phyloP scores from a whole-genome alignment of 2,329 filamentous ascomycete species.

The Exutisphaerella laricina region DNA sequence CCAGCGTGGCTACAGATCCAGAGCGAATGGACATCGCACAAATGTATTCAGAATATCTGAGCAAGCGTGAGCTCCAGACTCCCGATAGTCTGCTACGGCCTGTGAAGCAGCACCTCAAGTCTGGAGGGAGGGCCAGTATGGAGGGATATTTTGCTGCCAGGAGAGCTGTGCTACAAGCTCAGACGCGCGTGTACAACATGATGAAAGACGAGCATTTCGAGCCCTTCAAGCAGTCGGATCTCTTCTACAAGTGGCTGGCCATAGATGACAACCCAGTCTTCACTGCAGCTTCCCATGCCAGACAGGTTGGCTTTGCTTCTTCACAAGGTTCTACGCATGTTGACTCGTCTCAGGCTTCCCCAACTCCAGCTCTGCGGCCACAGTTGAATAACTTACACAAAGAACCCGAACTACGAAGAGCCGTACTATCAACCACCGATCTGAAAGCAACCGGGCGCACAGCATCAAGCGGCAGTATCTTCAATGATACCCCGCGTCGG shows the following conservation, averaged over 20 bases:
- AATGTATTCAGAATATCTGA: conserved; percentile 85
- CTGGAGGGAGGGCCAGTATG: conserved; percentile 68
- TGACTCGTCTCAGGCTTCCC: conserved; percentile 15
- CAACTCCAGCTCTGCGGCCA: conserved; percentile 20
- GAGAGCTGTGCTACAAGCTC: conserved; percentile 71
- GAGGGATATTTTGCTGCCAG: conserved; percentile 79
- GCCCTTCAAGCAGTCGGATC: conserved; percentile 82
- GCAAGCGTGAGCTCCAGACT: conserved; percentile 73
- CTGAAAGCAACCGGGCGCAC: conserved; percentile 39
- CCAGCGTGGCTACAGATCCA: conserved; percentile 55
- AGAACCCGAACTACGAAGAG: conserved; percentile 50
- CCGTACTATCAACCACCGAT: conserved; percentile 58
- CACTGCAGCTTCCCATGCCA: conserved; percentile 21
- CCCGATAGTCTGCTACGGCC: conserved; percentile 61
- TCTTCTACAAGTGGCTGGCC: conserved; percentile 94
- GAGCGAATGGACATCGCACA: conserved; percentile 84
- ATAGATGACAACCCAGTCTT: conserved; percentile 60
- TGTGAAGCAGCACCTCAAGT: conserved; percentile 72
- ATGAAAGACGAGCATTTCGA: conserved; percentile 78
- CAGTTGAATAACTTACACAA: conserved; percentile 20
- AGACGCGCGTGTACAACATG: conserved; percentile 75
- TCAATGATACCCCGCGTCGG: conserved; percentile 42
- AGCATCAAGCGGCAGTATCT: conserved; percentile 13
- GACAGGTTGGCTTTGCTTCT: conserved; percentile 13
- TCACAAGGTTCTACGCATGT: conserved; percentile 19